phyloP scores from a whole-genome alignment of 148 eudicot species.

The Camellia granthamiana region DNA sequence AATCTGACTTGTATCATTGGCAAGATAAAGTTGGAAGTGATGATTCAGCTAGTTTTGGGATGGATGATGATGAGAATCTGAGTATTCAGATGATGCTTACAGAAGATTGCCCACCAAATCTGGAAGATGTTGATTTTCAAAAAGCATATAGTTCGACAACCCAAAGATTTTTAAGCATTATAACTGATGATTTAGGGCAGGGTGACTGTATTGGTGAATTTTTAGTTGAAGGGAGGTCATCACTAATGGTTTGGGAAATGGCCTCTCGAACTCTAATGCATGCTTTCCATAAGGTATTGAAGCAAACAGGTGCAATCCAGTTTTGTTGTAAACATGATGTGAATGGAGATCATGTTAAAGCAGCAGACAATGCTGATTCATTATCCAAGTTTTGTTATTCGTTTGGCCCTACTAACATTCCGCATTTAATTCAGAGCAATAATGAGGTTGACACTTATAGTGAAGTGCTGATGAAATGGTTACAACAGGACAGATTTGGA shows the following conservation, averaged over 20 bases:
- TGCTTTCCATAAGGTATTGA: conserved; percentile 32
- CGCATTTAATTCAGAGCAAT: conserved; percentile 23
- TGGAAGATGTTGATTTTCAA: conserved; percentile 24
- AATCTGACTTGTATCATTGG: conserved; percentile 17
- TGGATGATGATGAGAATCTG: conserved; percentile 34
- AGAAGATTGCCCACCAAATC: conserved; percentile 38
- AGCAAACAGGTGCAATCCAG: conserved; percentile 27
- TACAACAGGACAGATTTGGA: conserved; percentile 50
- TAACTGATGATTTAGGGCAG: conserved; percentile 13
- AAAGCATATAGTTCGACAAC: conserved; percentile 18
- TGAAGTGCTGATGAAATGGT: conserved; percentile 37
- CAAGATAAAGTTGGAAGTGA: conserved; percentile 12
- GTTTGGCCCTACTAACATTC: conserved; percentile 28
- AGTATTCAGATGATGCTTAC: conserved; percentile 35
- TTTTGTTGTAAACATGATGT: conserved; percentile 36
- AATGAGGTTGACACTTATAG: conserved; percentile 23
- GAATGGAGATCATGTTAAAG: conserved; percentile 8
- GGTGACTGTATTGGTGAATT: conserved; percentile 43
- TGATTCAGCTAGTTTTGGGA: conserved; percentile 11
- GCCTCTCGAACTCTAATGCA: conserved; percentile 32
- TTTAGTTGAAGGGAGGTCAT: conserved; percentile 41
- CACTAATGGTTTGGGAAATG: conserved; percentile 43
- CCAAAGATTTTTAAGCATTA: conserved; percentile 11
- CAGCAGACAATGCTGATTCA: conserved; percentile 22
- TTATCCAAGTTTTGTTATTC: conserved; percentile 37